Percentiles rank a stretch among this genome's conserved stretches.
Evolutionary conservation across 1,139 yeast species (phyloP).

Genomic region (Suhomyces maxii): DNA sequence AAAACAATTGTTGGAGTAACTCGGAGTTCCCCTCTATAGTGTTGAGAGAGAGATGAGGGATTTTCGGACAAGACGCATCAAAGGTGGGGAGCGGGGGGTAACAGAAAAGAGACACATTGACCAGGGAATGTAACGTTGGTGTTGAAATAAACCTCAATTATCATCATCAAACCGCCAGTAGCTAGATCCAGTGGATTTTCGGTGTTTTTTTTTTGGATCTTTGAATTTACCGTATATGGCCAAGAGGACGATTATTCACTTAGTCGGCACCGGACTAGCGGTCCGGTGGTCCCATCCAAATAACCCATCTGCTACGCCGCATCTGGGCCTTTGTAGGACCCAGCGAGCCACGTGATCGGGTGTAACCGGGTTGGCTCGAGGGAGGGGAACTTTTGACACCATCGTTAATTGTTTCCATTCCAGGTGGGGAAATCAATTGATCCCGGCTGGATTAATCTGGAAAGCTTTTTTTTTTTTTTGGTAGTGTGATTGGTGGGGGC

Average conservation of each 20-base stretch:
- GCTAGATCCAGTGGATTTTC: no score
- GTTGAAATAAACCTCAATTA: no score
- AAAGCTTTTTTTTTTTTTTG: neutral
- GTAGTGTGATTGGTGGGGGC: neutral
- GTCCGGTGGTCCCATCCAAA: neutral
- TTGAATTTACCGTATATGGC: no score
- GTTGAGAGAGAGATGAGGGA: no score
- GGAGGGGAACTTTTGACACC: slow-evolving; percentile 2
- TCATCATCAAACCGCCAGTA: no score
- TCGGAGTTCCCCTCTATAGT: no score
- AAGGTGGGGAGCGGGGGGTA: neutral
- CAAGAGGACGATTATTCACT: neutral
- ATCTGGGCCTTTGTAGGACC: neutral
- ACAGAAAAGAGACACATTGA: no score
- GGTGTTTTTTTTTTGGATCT: no score
- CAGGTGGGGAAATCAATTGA: neutral
- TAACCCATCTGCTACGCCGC: neutral
- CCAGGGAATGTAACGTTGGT: no score
- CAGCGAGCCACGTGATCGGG: slow-evolving; percentile 1
- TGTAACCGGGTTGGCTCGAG: slow-evolving; percentile 4
- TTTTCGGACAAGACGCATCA: neutral
- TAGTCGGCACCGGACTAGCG: neutral
- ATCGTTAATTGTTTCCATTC: neutral
- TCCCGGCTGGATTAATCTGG: neutral
- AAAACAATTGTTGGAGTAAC: no score